Evolutionary conservation across 2,329 filamentous ascomycete genomes (phyloP).

Genomic region (Xylaria sp.): DNA sequence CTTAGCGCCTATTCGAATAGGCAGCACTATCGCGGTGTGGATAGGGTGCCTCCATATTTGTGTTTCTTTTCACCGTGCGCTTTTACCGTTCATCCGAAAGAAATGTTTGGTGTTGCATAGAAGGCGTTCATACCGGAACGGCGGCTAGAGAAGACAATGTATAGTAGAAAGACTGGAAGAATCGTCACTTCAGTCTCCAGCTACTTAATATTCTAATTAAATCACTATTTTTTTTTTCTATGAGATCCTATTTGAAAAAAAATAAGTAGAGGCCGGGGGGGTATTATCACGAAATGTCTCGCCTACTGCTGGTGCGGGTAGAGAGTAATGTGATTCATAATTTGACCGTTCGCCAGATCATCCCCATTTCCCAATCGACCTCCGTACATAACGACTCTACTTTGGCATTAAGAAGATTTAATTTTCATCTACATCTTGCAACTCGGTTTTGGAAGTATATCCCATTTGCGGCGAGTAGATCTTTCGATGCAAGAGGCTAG

Average conservation of each 20-base stretch:
- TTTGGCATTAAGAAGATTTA: neutral
- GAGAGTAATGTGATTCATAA: neutral
- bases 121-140: conserved; percentile 8
- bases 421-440: neutral
- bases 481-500: conserved; percentile 14
- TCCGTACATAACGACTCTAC: neutral
- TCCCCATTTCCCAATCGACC: neutral
- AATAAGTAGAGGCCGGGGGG: too few relatives aligned
- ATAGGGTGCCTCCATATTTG: neutral
- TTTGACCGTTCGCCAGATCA: neutral
- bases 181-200: conserved; percentile 14
- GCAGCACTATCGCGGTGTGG: neutral
- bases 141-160: conserved; percentile 21
- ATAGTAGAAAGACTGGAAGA: conserved; percentile 21
- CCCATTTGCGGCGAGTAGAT: conserved; percentile 2
- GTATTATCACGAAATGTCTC: too few relatives aligned
- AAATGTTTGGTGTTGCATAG: conserved; percentile 20
- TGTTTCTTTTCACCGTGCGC: neutral
- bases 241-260: too few relatives aligned
- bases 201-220: conserved; percentile 24
- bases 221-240: neutral
- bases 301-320: too few relatives aligned
- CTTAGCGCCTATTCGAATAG: neutral
- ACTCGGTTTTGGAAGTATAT: neutral
- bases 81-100: neutral